These are phyloP conservation scores for Fusarium falciforme DNA, from an alignment of 2,329 filamentous ascomycete genomes.

Conservation along the genomic window DNA sequence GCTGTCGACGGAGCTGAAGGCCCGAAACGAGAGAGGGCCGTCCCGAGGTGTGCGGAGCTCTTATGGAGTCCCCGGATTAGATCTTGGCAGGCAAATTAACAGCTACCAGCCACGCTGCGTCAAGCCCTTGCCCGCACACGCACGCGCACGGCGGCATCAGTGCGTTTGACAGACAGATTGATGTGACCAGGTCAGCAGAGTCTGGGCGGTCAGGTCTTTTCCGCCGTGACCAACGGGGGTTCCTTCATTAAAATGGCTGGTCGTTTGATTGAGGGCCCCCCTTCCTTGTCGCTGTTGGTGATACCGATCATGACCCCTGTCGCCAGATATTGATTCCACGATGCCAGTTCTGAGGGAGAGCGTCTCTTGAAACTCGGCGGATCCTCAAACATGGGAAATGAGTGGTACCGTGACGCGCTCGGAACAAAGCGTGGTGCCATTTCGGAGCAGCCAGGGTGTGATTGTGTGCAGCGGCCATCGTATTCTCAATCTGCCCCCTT, in stretches of 20 bases:
- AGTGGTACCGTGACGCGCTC: slow-evolving; percentile 19
- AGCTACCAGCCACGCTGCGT: slow-evolving; percentile 12
- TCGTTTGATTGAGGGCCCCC: slow-evolving; percentile 34
- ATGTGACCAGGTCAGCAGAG: slow-evolving; percentile 21
- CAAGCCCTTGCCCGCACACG: slow-evolving; percentile 16
- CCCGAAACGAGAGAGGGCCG: slow-evolving; percentile 34
- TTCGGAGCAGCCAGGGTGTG: slow-evolving; percentile 22
- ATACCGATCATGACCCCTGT: slow-evolving; percentile 31
- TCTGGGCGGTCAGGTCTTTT: slow-evolving; percentile 30
- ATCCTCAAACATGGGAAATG: slow-evolving; percentile 23
- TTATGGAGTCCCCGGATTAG: slow-evolving; percentile 32
- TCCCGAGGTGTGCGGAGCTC: slow-evolving; percentile 35
- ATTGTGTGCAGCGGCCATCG: slow-evolving; percentile 11
- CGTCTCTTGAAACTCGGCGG: slow-evolving; percentile 31
- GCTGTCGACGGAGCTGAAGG: slow-evolving; percentile 21
- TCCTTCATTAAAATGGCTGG: slow-evolving; percentile 27
- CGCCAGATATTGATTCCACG: slow-evolving; percentile 19
- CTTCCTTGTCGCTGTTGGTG: slow-evolving; percentile 28
- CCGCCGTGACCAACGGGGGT: slow-evolving; percentile 16
- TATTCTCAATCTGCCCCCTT: slow-evolving; percentile 15
- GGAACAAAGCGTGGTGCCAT: slow-evolving; percentile 30
- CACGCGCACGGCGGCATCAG: slow-evolving; percentile 13
- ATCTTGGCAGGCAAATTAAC: slow-evolving; percentile 23
- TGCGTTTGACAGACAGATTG: slow-evolving; percentile 27
- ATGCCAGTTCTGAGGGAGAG: slow-evolving; percentile 19